Base-by-base conservation (phyloP, 805 yeast species). In the Wickerhamiella sorbophila region DNA sequence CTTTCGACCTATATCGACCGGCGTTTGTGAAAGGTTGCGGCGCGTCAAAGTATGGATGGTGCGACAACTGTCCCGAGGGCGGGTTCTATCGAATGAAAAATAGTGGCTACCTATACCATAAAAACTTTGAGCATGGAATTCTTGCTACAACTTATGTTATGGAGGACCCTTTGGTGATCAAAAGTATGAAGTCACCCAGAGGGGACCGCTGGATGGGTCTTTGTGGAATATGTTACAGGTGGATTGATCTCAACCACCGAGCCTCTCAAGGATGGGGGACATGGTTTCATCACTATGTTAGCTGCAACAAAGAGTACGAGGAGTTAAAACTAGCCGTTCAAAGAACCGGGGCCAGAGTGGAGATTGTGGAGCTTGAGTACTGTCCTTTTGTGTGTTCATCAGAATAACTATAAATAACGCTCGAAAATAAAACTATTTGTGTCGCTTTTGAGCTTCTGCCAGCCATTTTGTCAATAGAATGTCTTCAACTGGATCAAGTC, bases 181-280 rank as follows among this genome's bases (percentile, higher is more conserved):
- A 51, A n/a, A 45, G 53, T 15, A 44, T 48, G 32, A 24, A 6
- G 12, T 31, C 44, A n/a, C 49, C 43, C 4, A 42, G 52, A 6
- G 52, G 50, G 22, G 37, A 45, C 36, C 44, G 45, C 22, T 47
- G 55, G 55, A 51, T 48, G 40, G 53, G 53, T 1, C 40, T 52
- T 5, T 52, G 56, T 40, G 55, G 55, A 3, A 52, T 52, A 29
- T 52, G 55, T 33, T 52, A 50, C 34, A 49, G 49, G 18, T 52
- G 55, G 55, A 44, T 52, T 9, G 53, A 52, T 20, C 36, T 52
- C n/a, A 53, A 52, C 36, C 52, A 50, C 31, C 47, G 42, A 5
- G 48, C 43, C 9, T 16, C 37, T 16, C 42, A 43, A 18, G 42
- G 32, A n/a, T 52, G 55, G 55, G 53, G 53, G 8, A 52, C 55